A percentile compares a stretch with the other conserved stretches of the same genome.
phyloP scores from a whole-genome alignment of 1,139 yeast genomes.

The Lodderomyces orthopsilosis region DNA sequence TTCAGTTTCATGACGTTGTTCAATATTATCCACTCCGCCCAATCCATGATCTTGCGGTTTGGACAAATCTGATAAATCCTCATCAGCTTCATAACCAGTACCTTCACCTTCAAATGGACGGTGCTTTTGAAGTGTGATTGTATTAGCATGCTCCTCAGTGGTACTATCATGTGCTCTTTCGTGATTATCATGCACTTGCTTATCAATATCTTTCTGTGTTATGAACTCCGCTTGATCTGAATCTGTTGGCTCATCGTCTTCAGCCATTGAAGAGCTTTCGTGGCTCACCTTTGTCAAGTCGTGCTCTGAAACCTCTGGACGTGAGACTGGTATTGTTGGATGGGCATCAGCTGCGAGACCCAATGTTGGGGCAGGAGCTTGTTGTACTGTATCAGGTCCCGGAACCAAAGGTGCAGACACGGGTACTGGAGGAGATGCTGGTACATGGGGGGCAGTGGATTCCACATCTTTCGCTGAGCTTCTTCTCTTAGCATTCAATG shows the following conservation, averaged over 20 bases:
- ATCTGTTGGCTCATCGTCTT: constrained; percentile 25
- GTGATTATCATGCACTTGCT: constrained; percentile 2
- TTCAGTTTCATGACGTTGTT: constrained; percentile 5
- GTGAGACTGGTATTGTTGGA: neutral
- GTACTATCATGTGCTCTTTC: constrained; percentile 20
- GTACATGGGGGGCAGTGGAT: neutral
- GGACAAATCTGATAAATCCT: constrained; percentile 37
- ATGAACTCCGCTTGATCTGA: constrained; percentile 14
- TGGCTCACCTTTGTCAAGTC: constrained; percentile 7
- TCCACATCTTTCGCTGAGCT: constrained; percentile 11
- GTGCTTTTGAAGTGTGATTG: constrained; percentile 12
- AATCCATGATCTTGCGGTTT: constrained; percentile 10
- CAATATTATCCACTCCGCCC: neutral
- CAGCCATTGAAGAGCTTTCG: constrained; percentile 30
- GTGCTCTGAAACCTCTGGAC: neutral
- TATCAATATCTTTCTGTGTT: constrained; percentile 8
- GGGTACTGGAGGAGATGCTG: constrained; percentile 2
- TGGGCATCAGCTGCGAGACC: constrained; percentile 5
- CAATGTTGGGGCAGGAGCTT: constrained; percentile 1
- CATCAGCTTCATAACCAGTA: constrained; percentile 48
- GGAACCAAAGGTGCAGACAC: constrained; percentile 6
- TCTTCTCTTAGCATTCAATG: constrained; percentile 1
- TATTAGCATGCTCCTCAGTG: constrained; percentile 14
- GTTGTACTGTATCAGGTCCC: constrained; percentile 6
- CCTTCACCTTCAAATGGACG: constrained; percentile 27